Percentiles rank a stretch among this genome's conserved stretches.
Evolutionary conservation across 768 basidiomycete species (phyloP).

Genomic region (Auriscalpium vulgare): DNA sequence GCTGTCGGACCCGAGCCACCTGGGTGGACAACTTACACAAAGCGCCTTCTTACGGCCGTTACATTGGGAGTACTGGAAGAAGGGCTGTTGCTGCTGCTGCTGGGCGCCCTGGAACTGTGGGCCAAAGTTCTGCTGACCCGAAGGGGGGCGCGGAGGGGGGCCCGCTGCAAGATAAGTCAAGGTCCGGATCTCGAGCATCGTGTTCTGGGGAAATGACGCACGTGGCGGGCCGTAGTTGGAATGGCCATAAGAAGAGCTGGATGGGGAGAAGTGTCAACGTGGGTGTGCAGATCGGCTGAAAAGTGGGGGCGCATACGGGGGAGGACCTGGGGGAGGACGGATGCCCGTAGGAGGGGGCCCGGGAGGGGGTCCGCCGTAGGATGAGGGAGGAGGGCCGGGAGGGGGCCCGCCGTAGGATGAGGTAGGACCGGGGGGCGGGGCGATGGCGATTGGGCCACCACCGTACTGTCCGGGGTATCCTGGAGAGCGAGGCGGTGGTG

Average conservation of each 20-base stretch:
- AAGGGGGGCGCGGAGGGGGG: conserved; percentile 23
- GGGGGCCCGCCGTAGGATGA: neutral
- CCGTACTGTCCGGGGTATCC: too few relatives aligned
- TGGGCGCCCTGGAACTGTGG: conserved; percentile 30
- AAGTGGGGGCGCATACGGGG: conserved; percentile 4
- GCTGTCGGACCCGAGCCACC: neutral
- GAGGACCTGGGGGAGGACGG: conserved; percentile 12
- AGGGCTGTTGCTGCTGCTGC: conserved; percentile 29
- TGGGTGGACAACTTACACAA: conserved; percentile 28
- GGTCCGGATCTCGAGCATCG: neutral
- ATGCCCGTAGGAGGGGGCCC: conserved; percentile 9
- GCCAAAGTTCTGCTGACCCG: conserved; percentile 35
- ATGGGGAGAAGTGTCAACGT: neutral
- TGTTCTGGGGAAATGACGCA: conserved; percentile 7
- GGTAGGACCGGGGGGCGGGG: too few relatives aligned
- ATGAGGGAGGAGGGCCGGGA: too few relatives aligned
- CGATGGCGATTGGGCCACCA: too few relatives aligned
- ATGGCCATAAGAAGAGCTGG: neutral
- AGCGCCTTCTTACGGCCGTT: conserved; percentile 47
- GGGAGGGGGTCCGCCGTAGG: conserved; percentile 6
- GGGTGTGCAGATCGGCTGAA: too few relatives aligned
- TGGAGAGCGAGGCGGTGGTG: neutral
- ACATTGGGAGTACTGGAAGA: conserved; percentile 51
- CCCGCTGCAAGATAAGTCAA: conserved; percentile 16
- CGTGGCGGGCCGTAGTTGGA: conserved; percentile 17